Base-by-base conservation (phyloP, 2,329 filamentous ascomycete species). In the Chaetoscypha palmicola region DNA sequence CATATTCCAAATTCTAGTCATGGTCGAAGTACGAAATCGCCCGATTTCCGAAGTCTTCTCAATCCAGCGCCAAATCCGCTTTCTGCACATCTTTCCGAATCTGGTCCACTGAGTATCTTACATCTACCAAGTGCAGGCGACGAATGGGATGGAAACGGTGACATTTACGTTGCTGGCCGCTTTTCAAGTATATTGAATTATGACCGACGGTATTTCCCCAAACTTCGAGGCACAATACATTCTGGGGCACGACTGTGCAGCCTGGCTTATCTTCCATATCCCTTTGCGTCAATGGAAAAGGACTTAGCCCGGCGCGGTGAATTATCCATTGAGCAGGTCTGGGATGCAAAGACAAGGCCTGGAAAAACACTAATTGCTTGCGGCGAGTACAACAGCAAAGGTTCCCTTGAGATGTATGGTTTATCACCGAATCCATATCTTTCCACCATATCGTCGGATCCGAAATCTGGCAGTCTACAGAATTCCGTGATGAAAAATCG, bases 101-200 rank as follows among this genome's bases (percentile, higher is more conserved):
- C 88, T 1, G 86, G 86, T 0, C 87, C 90, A 1, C 73, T 94
- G 19, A 87, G 83, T 35, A 89, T 96, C 49, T 68, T 94, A 2
- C 88, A 95, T 59, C 70, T 90, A 21, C 81, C 82, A 11, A 70
- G 68, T 7, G 67, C 76, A 1, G 74, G 49, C 12, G 42, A 50
- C 38, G 50, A 57, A 11, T 68, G 58, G 50, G 55, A 62, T 47
- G 56, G 50, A 10, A 61, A 86, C 38, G 76, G 83, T 47, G 84
- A 92, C 22, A 92, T 97, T 31, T 91, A 90, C 67, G 79, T 96
- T 26, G 87, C 84, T 3, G 91, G 91, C 0, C 79, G 91, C 12
- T 96, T 96, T 61, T 85, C 89, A 3, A 90, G 81, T 56, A 86
- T 96, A 45, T 69, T 96, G 3, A 83, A 88, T 59, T 97, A 95